phyloP scores from a whole-genome alignment of 2,329 filamentous ascomycete species.

The Didymella pomorum region DNA sequence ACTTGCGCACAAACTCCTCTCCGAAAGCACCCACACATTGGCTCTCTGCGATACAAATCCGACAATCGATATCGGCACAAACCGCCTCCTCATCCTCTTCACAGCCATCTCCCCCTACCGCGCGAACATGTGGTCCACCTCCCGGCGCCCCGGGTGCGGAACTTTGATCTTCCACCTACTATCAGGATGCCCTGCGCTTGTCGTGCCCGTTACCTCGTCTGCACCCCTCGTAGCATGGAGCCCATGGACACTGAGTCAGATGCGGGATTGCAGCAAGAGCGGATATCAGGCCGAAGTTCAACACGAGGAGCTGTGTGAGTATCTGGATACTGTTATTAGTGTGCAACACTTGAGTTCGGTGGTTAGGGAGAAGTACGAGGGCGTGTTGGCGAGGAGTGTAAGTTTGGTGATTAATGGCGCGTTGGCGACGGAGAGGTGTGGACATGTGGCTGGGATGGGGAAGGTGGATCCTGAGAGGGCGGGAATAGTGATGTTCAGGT shows the following conservation, averaged over 20 bases:
- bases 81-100: neutral
- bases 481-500: neutral
- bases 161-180: neutral
- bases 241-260: neutral
- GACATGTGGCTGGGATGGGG: neutral
- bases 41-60: neutral
- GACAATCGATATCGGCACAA: neutral
- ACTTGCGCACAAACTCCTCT: neutral
- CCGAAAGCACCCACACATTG: neutral
- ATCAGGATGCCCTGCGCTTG: neutral
- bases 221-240: neutral
- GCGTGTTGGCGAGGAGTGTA: neutral
- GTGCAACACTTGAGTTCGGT: neutral
- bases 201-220: neutral
- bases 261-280: neutral
- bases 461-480: neutral
- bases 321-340: neutral
- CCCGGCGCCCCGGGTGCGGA: neutral
- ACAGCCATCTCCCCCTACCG: neutral
- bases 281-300: neutral
- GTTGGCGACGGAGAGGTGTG: neutral
- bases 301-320: neutral
- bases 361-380: neutral
- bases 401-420: neutral
- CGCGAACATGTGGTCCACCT: neutral